Evolutionary conservation across 176 grass and related monocot species (phyloP), one percentile per base, ranked within the genome.

Genomic region (Avena insularis): DNA sequence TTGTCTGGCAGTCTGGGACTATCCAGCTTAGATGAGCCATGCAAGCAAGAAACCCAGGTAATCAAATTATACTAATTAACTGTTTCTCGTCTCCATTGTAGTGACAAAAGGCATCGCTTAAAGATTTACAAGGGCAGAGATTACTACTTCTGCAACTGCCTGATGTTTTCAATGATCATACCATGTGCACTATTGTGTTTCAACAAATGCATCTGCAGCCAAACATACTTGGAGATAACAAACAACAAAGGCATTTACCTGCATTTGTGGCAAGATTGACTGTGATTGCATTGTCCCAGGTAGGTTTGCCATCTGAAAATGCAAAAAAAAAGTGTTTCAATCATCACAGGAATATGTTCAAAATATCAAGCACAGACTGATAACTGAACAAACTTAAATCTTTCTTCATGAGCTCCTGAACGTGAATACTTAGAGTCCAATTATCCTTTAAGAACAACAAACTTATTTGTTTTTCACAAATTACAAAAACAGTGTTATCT

Each of bases 291-390:
- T 98, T 62, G 93, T 87, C 78, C 90, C 89, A 57, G 92, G 86
- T 81, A 98, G 81, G 86, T 94, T 98, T 71, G 97, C 85, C 82
- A 94, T 92, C 97, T 99, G 92, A 67, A 94, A 88, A 94, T 89
- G 72, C 49, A 86, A 77, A 90, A 78, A 85, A 60, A 56, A 88
- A 25, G 17, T 19, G 77, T 10, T 76, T 87, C 60, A 60, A 84
- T 53, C 27, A 87, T 68, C 61, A 49, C 27, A 53, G 33, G 71
- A 62, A 19, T 19, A 53, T 21, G 31, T 81, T 66, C 15, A 40
- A 50, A 84, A 75, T 23, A 68, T 64, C 54, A 54, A 63, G 23
- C 15, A 66, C 63, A 35, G 50, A 48, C 23, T 79, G 69, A 12
- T 4, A 2, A 77, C n/a, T 48, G 63, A 72, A 89, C 62, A 83